phyloP scores from a whole-genome alignment of 306 rosid genomes.

The Datisca glomerata region DNA sequence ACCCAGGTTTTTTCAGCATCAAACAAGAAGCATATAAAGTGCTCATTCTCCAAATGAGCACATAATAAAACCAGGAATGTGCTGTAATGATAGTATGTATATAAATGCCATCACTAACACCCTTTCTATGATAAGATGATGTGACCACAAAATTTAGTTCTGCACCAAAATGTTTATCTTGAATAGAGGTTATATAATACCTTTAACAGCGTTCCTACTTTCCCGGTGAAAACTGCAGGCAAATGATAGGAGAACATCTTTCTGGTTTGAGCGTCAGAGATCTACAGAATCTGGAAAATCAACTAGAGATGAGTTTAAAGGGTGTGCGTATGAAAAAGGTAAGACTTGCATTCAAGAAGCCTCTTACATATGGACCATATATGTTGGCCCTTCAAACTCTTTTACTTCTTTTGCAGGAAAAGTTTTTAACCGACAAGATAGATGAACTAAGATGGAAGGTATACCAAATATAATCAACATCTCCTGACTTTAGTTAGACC shows the following conservation, averaged over 20 bases:
- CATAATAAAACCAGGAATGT: too few relatives aligned
- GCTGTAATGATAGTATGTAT: too few relatives aligned
- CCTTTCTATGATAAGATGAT: too few relatives aligned
- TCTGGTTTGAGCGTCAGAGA: constrained; percentile 47
- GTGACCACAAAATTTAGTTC: too few relatives aligned
- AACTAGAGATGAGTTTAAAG: constrained; percentile 58
- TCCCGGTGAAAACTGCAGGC: constrained; percentile 31
- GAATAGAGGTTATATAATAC: too few relatives aligned
- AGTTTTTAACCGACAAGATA: constrained; percentile 34
- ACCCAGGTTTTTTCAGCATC: too few relatives aligned
- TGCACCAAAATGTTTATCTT: too few relatives aligned
- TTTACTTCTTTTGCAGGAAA: constrained; percentile 35
- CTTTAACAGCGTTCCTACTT: too few relatives aligned
- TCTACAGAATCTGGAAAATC: constrained; percentile 56
- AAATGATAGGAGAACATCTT: constrained; percentile 70
- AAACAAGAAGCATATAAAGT: too few relatives aligned
- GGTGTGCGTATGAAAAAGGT: constrained; percentile 61
- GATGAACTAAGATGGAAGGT: constrained; percentile 38
- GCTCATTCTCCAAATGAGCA: too few relatives aligned
- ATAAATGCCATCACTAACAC: too few relatives aligned
- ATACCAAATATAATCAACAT: constrained; percentile 2
- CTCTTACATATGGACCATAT: background rate
- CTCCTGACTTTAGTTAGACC: constrained; percentile 4
- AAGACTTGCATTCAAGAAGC: constrained; percentile 2
- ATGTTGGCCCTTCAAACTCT: constrained; percentile 1